Conservation (phyloP, 306 rosid genomes). For the Cucumis sativus region DNA sequence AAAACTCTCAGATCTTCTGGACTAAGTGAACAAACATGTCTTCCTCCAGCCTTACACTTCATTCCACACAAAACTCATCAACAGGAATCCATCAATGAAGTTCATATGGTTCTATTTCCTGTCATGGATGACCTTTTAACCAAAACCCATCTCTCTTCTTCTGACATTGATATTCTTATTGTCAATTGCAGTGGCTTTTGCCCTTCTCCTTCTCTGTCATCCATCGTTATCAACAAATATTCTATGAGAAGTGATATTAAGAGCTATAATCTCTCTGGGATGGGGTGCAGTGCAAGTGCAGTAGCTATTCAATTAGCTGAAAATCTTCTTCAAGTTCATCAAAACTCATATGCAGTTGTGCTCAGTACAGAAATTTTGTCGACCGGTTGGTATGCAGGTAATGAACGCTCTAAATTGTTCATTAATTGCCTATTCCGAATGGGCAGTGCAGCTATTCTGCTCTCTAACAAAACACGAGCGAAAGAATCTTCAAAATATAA, state of each 20-base stretch:
- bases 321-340: slow-evolving; percentile 34
- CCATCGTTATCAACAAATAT: slow-evolving; percentile 59
- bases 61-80: slow-evolving; percentile 54
- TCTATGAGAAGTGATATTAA: slow-evolving; percentile 50
- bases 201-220: slow-evolving; percentile 55
- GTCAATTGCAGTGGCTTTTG: slow-evolving; percentile 69
- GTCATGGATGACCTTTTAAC: slow-evolving; percentile 50
- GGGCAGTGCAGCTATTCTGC: slow-evolving; percentile 78
- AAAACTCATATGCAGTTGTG: slow-evolving; percentile 46
- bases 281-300: slow-evolving; percentile 89
- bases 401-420: slow-evolving; percentile 44
- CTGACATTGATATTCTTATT: slow-evolving; percentile 50
- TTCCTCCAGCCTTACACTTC: slow-evolving; percentile 63
- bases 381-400: slow-evolving; percentile 64
- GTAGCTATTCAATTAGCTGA: slow-evolving; percentile 42
- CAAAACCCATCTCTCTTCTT: slow-evolving; percentile 44
- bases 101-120: slow-evolving; percentile 55
- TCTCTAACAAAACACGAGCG: slow-evolving; percentile 43
- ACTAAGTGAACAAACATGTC: slow-evolving; percentile 54
- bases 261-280: slow-evolving; percentile 73
- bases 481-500: slow-evolving; percentile 36
- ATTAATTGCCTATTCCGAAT: slow-evolving; percentile 65
- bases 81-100: slow-evolving; percentile 55
- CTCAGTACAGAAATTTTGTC: slow-evolving; percentile 72
- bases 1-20: slow-evolving; percentile 64